These are phyloP conservation scores for Ambispora gerdemannii DNA, from an alignment of 192 early-diverging fungal genomes.

Conservation along the genomic window DNA sequence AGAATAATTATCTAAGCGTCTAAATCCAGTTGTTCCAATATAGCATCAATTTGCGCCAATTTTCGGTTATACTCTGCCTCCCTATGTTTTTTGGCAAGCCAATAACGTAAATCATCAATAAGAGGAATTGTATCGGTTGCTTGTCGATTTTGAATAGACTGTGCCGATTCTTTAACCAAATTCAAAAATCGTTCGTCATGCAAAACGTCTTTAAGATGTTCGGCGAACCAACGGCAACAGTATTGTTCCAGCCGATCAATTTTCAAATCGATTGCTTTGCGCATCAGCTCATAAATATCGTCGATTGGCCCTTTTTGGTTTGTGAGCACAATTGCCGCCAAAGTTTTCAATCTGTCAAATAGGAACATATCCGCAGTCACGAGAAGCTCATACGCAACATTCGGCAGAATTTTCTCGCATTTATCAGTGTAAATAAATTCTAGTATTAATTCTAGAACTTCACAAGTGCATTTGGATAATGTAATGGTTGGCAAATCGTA, in stretches of 20 bases:
- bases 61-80: slow-evolving; percentile 37
- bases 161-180: slow-evolving; percentile 39
- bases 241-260: slow-evolving; percentile 48
- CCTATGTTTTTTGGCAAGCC: slow-evolving; percentile 39
- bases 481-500: slow-evolving; percentile 6
- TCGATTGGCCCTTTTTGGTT: slow-evolving; percentile 16
- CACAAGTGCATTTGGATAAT: slow-evolving; percentile 14
- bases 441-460: slow-evolving; percentile 36
- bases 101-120: slow-evolving; percentile 53
- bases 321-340: slow-evolving; percentile 42
- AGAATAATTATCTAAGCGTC: too few relatives aligned
- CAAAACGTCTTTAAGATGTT: slow-evolving; percentile 34
- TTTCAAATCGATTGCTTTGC: slow-evolving; percentile 42
- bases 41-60: slow-evolving; percentile 39
- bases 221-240: slow-evolving; percentile 44
- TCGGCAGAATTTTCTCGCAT: slow-evolving; percentile 24
- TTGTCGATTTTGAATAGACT: slow-evolving; percentile 39
- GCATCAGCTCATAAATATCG: slow-evolving; percentile 36
- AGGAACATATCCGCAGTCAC: slow-evolving; percentile 47
- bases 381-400: slow-evolving; percentile 43
- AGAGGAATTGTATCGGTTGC: slow-evolving; percentile 53
- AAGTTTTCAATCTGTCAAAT: slow-evolving; percentile 43
- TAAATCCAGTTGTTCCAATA: slow-evolving; percentile 45
- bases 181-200: slow-evolving; percentile 32
- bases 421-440: slow-evolving; percentile 52